Evolutionary conservation across 306 rosid genomes (phyloP).

Genomic region (Begonia peltatifolia): DNA sequence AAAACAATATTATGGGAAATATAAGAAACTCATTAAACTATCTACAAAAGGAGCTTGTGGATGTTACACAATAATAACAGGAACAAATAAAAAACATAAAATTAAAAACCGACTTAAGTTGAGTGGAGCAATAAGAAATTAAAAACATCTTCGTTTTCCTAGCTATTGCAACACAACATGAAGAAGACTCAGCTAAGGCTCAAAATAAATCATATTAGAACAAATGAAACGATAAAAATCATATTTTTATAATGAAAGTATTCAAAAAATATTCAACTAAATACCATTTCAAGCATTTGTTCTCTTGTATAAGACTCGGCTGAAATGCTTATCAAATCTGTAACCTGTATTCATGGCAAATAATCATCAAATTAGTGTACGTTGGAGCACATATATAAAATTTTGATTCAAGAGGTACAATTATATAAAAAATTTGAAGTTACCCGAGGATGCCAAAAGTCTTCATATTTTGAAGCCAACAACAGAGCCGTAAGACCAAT

Average conservation of each 20-base stretch:
- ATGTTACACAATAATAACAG: too few species aligned
- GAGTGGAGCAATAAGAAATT: too few species aligned
- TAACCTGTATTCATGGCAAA: slow-evolving; percentile 31
- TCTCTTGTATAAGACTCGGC: slow-evolving; percentile 78
- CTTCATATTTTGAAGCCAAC: slow-evolving; percentile 87
- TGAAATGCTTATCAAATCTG: slow-evolving; percentile 68
- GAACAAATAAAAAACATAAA: not conserved
- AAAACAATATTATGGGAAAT: slow-evolving; percentile 1
- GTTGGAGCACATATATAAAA: not conserved
- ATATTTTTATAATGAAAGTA: not conserved
- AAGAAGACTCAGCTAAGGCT: too few species aligned
- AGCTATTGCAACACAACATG: too few species aligned
- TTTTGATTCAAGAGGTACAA: slow-evolving; percentile 1
- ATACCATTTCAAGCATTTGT: slow-evolving; percentile 72
- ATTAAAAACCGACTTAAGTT: too few species aligned
- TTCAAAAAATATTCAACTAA: not conserved
- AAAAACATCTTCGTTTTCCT: too few species aligned
- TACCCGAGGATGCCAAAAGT: slow-evolving; percentile 93
- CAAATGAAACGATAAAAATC: not conserved
- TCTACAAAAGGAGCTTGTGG: too few species aligned
- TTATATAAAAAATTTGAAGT: not conserved
- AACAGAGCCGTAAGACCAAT: slow-evolving; percentile 87
- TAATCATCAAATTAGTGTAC: slow-evolving; percentile 6
- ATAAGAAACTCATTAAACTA: not conserved
- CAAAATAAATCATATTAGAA: too few species aligned